Base-by-base conservation (phyloP, 768 basidiomycete species). In the Hericium erinaceus region DNA sequence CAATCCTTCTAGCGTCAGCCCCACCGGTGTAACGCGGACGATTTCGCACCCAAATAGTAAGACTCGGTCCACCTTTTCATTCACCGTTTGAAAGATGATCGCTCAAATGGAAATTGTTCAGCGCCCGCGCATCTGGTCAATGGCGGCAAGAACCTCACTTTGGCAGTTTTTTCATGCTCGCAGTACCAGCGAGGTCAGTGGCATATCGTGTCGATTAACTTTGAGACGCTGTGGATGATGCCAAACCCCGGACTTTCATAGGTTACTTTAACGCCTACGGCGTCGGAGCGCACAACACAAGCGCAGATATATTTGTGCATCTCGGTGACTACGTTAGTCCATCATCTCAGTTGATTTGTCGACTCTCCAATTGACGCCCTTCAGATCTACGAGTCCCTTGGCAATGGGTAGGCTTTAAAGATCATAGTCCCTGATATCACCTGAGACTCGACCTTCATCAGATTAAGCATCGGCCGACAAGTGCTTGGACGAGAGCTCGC, bases 181-280 rank as follows among this genome's bases (percentile, higher is more conserved):
- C 78, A 77, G 56, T 80, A 70, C 62, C 81, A 80, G 66, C 69
- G 71, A 44, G 79, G 79, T 75, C 54, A 20, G 68, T 61, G 52
- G 5, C 22, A 16, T 8, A 15, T 50, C 26, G 4, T 15, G 9
- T 15, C 16, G 15, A 46, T 8, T 16, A 2, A 46, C 20, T 1
- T 46, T 3, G 7, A 46, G n/a, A 16, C 44, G 44, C 3, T 38
- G 28, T 24, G 50, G 8, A 44, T 7, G 48, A 41, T 33, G 20
- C 22, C 9, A 39, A 10, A 11, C 24, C 53, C 18, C 33, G 40
- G 7, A 10, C 2, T 22, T 22, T 37, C 16, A 48, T 61, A 78
- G 80, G 81, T 1, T 81, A 75, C 69, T 84, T 83, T 72, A 83
- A 82, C 66, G 81, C 81, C 10, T 84, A 83, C 63, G 80, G 78